These are phyloP conservation scores for Trypanosoma scelopori DNA, from an alignment of 208 protist species.

Conservation along the genomic window DNA sequence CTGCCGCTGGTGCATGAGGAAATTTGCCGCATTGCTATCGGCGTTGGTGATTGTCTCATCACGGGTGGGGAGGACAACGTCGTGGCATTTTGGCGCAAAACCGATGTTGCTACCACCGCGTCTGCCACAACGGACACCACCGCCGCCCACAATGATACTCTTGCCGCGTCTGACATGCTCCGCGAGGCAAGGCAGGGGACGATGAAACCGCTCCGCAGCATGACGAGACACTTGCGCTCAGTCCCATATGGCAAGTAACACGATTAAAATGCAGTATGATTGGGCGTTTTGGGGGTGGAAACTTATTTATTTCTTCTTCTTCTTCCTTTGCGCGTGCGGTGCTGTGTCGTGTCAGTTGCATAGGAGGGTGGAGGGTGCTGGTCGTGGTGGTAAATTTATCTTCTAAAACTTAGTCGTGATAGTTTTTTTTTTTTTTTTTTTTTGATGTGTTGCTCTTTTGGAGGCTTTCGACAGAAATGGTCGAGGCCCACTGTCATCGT, in stretches of 20 bases:
- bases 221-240: constrained; percentile 14
- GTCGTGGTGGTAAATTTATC: no score
- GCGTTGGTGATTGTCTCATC: constrained; percentile 66
- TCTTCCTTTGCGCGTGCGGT: no score
- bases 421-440: background rate
- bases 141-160: background rate
- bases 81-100: constrained; percentile 64
- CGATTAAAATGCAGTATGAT: constrained; percentile 16
- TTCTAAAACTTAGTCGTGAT: no score
- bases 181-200: constrained; percentile 28
- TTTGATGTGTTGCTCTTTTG: no score
- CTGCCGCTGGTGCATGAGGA: constrained; percentile 57
- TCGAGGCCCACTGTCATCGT: no score
- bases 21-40: constrained; percentile 65
- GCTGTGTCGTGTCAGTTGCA: no score
- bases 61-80: constrained; percentile 83
- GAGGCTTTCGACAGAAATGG: no score
- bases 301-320: background rate
- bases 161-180: background rate
- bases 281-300: background rate
- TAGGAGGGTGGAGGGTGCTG: no score
- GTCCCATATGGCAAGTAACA: constrained; percentile 21
- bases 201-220: constrained; percentile 6
- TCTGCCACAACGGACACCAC: background rate
- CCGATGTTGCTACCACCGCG: background rate